Percentiles rank a stretch among this genome's conserved stretches.
These are phyloP conservation scores for Ophiocytium majus DNA, from an alignment of 352 stramenopile genomes.

Conservation along the genomic window DNA sequence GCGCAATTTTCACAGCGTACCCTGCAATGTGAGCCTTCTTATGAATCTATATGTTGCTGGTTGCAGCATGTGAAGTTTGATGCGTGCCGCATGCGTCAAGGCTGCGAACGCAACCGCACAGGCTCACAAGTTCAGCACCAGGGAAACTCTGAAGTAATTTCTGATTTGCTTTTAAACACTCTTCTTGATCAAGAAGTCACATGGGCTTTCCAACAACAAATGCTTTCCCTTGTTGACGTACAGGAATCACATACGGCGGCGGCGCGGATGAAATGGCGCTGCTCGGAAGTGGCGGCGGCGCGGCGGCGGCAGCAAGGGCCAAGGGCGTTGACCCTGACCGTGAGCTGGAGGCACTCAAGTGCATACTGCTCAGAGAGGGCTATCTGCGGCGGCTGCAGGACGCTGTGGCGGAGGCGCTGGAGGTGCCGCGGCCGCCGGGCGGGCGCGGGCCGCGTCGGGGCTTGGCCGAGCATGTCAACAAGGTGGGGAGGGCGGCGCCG, in stretches of 20 bases:
- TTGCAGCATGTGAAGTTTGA: too few relatives aligned
- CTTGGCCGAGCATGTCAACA: neutral
- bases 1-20: too few relatives aligned
- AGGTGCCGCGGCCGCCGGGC: slow-evolving; percentile 13
- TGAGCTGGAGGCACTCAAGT: slow-evolving; percentile 81
- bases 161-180: too few relatives aligned
- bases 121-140: too few relatives aligned
- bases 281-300: neutral
- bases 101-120: too few relatives aligned
- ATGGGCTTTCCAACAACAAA: too few relatives aligned
- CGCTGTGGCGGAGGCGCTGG: slow-evolving; percentile 59
- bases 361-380: slow-evolving; percentile 77
- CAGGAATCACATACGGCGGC: neutral
- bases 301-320: neutral
- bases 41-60: too few relatives aligned
- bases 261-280: neutral
- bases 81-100: too few relatives aligned
- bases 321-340: slow-evolving; percentile 37
- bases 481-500: slow-evolving; percentile 48
- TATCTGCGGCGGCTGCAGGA: slow-evolving; percentile 71
- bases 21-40: too few relatives aligned
- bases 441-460: neutral
- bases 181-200: too few relatives aligned
- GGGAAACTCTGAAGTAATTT: too few relatives aligned
- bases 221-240: neutral